Evolutionary conservation across 768 basidiomycete genomes (phyloP).

Genomic region (Holtermannia corniformis): DNA sequence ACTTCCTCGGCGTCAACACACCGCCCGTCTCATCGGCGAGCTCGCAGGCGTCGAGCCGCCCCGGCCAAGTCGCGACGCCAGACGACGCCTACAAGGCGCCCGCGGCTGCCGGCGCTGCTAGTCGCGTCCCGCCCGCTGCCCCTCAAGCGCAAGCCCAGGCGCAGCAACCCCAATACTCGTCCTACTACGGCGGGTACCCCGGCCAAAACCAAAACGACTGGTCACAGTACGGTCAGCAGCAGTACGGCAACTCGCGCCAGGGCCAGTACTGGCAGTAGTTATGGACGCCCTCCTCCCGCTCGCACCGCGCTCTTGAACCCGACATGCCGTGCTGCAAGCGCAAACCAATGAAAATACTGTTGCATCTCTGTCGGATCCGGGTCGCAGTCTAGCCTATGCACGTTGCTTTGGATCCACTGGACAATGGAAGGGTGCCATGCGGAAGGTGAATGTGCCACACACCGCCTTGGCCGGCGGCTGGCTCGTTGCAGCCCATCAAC

Average conservation of each 20-base stretch:
- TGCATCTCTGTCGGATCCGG: too few relatives aligned
- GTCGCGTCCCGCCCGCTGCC: neutral
- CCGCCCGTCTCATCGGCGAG: conserved; percentile 7
- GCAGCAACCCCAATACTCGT: neutral
- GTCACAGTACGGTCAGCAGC: conserved; percentile 10
- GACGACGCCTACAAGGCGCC: conserved; percentile 27
- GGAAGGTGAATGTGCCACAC: too few relatives aligned
- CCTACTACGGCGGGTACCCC: neutral
- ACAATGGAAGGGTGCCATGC: too few relatives aligned
- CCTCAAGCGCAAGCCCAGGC: neutral
- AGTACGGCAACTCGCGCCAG: neutral
- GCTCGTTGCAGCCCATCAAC: too few relatives aligned
- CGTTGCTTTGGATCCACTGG: too few relatives aligned
- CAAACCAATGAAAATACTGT: too few relatives aligned
- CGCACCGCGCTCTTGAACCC: too few relatives aligned
- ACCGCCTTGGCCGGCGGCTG: too few relatives aligned
- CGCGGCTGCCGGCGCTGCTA: neutral
- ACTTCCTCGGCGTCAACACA: conserved; percentile 24
- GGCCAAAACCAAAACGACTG: conserved; percentile 5
- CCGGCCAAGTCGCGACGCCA: conserved; percentile 15
- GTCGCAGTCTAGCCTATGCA: too few relatives aligned
- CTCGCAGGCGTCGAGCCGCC: conserved; percentile 10
- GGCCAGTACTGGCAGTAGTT: conserved; percentile 5
- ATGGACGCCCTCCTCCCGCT: too few relatives aligned
- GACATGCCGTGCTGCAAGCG: too few relatives aligned